Percentiles rank a stretch among this genome's conserved stretches.
Evolutionary conservation across 2,329 filamentous ascomycete genomes (phyloP).

Genomic region (Plectosphaerella cucumerina): DNA sequence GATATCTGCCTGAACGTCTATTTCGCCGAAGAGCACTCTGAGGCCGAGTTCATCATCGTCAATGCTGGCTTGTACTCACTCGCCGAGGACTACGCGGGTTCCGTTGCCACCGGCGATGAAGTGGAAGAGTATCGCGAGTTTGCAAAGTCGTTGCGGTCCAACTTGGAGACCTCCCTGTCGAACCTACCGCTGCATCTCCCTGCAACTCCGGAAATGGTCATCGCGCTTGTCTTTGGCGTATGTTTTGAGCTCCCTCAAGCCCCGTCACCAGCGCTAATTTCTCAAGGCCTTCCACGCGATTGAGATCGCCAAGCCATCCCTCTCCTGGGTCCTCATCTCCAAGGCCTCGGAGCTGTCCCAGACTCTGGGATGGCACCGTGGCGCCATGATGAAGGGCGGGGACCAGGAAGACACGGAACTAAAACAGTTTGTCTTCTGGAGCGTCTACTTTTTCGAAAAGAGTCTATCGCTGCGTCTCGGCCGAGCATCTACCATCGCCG

Average conservation of each 20-base stretch:
- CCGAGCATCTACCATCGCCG: slow-evolving; percentile 46
- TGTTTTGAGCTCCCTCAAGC: neutral
- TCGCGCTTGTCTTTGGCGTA: slow-evolving; percentile 16
- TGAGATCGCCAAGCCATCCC: slow-evolving; percentile 26
- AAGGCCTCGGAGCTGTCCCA: slow-evolving; percentile 26
- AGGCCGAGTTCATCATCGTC: slow-evolving; percentile 27
- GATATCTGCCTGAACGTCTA: slow-evolving; percentile 28
- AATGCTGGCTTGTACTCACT: slow-evolving; percentile 26
- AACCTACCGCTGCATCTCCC: slow-evolving; percentile 26
- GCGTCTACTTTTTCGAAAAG: slow-evolving; percentile 52
- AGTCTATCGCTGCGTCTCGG: slow-evolving; percentile 51
- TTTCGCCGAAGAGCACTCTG: slow-evolving; percentile 24
- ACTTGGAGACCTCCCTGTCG: slow-evolving; percentile 25
- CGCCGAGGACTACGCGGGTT: slow-evolving; percentile 17
- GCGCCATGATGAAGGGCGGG: slow-evolving; percentile 20
- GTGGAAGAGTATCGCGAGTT: slow-evolving; percentile 19
- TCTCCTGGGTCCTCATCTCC: slow-evolving; percentile 23
- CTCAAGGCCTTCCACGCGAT: slow-evolving; percentile 23
- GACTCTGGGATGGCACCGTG: slow-evolving; percentile 23
- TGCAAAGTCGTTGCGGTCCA: slow-evolving; percentile 18
- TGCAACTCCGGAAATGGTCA: slow-evolving; percentile 19
- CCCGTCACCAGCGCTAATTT: neutral
- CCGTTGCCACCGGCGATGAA: slow-evolving; percentile 7
- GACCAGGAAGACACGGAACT: slow-evolving; percentile 19
- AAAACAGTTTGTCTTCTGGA: slow-evolving; percentile 50